Conservation (phyloP, 257 asterid genomes). For the Scutellaria minor region DNA sequence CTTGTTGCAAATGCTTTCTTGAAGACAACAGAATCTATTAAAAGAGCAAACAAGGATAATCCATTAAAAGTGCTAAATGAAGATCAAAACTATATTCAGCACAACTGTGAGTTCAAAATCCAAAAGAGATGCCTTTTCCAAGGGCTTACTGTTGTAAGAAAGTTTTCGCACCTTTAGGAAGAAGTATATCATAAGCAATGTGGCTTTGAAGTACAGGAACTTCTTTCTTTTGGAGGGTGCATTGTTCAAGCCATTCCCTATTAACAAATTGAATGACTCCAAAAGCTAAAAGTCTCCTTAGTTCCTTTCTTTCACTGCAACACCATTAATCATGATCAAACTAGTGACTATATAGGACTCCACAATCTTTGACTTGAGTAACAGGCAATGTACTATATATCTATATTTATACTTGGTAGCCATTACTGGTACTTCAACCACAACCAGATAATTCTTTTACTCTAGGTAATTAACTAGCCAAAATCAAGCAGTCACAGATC, state of each 20-base stretch:
- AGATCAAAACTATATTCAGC: conserved; percentile 33
- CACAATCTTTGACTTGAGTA: conserved; percentile 30
- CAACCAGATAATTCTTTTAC: conserved; percentile 9
- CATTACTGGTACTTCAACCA: conserved; percentile 10
- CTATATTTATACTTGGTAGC: conserved; percentile 19
- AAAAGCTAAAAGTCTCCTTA: conserved; percentile 75
- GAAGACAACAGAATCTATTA: conserved; percentile 57
- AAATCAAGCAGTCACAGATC: conserved; percentile 22
- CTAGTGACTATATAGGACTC: conserved; percentile 14
- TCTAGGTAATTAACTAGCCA: conserved; percentile 20
- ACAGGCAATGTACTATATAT: conserved; percentile 5
- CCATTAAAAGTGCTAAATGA: conserved; percentile 22
- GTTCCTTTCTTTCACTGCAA: conserved; percentile 86
- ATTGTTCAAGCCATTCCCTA: conserved; percentile 89
- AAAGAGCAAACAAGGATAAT: conserved; percentile 19
- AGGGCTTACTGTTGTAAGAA: conserved; percentile 9
- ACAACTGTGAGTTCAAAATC: conserved; percentile 26
- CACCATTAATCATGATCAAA: conserved; percentile 32
- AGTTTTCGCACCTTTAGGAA: conserved; percentile 74
- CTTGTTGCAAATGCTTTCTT: conserved; percentile 47
- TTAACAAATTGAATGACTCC: conserved; percentile 81
- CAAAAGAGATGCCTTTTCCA: conserved; percentile 25
- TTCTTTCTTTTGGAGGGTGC: conserved; percentile 73
- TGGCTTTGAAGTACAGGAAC: conserved; percentile 76
- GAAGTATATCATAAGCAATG: conserved; percentile 83